Percentiles rank a stretch among this genome's conserved stretches.
These are phyloP conservation scores for Exophiala bonariae DNA, from an alignment of 2,329 filamentous ascomycete species.

Conservation along the genomic window DNA sequence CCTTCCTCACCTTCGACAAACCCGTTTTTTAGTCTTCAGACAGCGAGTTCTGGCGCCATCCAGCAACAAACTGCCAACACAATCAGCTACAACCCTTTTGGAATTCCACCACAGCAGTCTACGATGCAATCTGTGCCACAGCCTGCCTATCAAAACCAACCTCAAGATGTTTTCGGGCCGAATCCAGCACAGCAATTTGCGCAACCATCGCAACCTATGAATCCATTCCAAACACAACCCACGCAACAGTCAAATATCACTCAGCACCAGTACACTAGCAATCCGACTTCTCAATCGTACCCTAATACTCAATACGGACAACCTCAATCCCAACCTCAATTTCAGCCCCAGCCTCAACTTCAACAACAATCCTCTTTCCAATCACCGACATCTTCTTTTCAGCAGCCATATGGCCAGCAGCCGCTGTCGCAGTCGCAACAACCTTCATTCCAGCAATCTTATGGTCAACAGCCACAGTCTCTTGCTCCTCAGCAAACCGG, in stretches of 20 bases:
- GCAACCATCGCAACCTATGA: conserved; percentile 21
- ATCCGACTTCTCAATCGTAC: conserved; percentile 8
- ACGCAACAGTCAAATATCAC: conserved; percentile 17
- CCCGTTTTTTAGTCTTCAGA: conserved; percentile 23
- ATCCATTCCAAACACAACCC: conserved; percentile 17
- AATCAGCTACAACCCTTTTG: conserved; percentile 26
- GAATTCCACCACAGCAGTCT: conserved; percentile 21
- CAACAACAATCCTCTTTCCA: conserved; percentile 10
- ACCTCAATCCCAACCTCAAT: conserved; percentile 10
- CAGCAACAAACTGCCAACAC: conserved; percentile 16
- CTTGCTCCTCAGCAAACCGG: conserved; percentile 42
- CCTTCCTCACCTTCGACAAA: conserved; percentile 21
- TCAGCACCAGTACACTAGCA: conserved; percentile 14
- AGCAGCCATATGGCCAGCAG: conserved; percentile 2
- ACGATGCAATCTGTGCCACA: conserved; percentile 11
- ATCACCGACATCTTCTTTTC: conserved; percentile 3
- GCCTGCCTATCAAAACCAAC: conserved; percentile 21
- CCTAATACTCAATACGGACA: conserved; percentile 25
- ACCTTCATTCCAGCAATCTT: conserved; percentile 18
- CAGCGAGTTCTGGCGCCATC: conserved; percentile 18
- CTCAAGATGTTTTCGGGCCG: conserved; percentile 15
- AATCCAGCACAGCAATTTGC: conserved; percentile 29
- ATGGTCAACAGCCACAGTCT: conserved; percentile 21
- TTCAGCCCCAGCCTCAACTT: conserved; percentile 10
- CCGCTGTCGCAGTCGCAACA: conserved; percentile 16